A percentile compares a stretch with the other conserved stretches of the same genome.
Evolutionary conservation across 768 basidiomycete genomes (phyloP).

Genomic region (Mycena floridula): DNA sequence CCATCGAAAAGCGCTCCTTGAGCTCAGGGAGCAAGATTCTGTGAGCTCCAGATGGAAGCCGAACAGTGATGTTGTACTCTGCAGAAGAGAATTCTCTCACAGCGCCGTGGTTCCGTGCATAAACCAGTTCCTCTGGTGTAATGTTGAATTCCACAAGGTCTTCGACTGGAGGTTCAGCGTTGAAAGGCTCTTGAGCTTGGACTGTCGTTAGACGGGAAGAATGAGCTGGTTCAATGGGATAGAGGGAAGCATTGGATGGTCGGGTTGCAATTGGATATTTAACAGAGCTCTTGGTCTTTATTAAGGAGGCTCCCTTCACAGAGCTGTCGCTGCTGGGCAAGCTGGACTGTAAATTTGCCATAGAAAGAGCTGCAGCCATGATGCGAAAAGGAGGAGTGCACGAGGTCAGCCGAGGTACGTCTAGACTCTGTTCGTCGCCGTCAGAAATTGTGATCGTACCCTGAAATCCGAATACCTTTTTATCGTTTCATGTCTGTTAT

Average conservation of each 20-base stretch:
- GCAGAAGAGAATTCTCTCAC: slow-evolving; percentile 44
- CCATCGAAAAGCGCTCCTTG: slow-evolving; percentile 30
- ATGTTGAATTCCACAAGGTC: slow-evolving; percentile 45
- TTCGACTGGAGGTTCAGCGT: slow-evolving; percentile 58
- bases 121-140: slow-evolving; percentile 22
- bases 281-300: no score
- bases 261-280: background rate
- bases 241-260: slow-evolving; percentile 10
- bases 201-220: slow-evolving; percentile 36
- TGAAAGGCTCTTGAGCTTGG: slow-evolving; percentile 49
- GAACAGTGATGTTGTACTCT: slow-evolving; percentile 35
- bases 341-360: no score
- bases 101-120: slow-evolving; percentile 67
- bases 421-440: no score
- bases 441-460: no score
- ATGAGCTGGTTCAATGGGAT: slow-evolving; percentile 40
- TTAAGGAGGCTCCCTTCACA: no score
- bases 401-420: no score
- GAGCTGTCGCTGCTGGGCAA: no score
- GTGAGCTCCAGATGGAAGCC: slow-evolving; percentile 26
- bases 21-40: slow-evolving; percentile 32
- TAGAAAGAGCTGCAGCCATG: no score
- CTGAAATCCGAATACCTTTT: no score
- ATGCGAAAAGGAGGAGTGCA: no score
- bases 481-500: no score